Base-by-base conservation (phyloP, 768 basidiomycete species). In the Mycena galopus region DNA sequence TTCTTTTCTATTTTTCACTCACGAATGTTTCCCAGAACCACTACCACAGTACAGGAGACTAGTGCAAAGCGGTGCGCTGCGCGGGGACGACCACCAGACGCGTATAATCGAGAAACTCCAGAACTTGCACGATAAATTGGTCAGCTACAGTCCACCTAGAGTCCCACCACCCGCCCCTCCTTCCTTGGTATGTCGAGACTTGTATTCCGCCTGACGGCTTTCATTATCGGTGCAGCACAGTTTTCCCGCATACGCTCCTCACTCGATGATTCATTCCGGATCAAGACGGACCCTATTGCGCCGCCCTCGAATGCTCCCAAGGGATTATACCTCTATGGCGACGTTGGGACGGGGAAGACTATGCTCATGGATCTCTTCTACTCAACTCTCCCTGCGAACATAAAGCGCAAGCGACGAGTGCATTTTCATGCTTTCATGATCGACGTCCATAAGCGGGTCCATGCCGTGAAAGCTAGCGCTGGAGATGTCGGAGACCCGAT, bases 351-450 rank as follows among this genome's bases (percentile, higher is more conserved):
- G 11, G 97, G 98, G 17, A 98, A 99, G 86, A 94, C 94, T 0
- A 98, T 99, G 97, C 91, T 99, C 73, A 99, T 99, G 98, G 98
- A 99, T 81, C 87, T 99, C 27, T 98, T 98, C 82, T 96, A 94
- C 84, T 89, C 92, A 73, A 91, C 96, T 2, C 90, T 98, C 2
- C 93, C 94, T 1, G 77, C 87, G 0, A 84, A 87, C 53, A 84
- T 94, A 65, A 89, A 82, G 55, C 88, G 90, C 70, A 95, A 95
- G 82, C 92, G 94, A 65, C 89, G 98, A 33, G 96, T 98, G 19
- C 98, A 99, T 81, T 99, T 99, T 80, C 97, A 99, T 79, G 95
- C 96, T 1, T 99, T 99, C 86, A 99, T 99, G 98, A 92, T 98
- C 73, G 98, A 99, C 79, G 96, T 98, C 25, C 95, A 98, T 81